Conservation (phyloP, 2,329 filamentous ascomycete genomes). For the Apiospora rasikravindrae region DNA sequence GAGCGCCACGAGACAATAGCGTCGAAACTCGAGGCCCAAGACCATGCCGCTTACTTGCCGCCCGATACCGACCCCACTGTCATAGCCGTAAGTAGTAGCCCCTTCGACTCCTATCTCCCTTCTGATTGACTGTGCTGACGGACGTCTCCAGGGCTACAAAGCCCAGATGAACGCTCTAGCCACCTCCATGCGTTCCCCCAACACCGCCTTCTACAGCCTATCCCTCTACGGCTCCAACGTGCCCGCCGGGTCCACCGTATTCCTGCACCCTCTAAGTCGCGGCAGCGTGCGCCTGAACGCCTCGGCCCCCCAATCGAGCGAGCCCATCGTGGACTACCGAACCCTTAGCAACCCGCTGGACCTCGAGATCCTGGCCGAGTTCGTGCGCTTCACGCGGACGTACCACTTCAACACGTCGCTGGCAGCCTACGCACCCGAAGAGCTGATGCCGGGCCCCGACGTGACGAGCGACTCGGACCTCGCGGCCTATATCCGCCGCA, state of each 20-base stretch:
- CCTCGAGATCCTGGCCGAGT: conserved; percentile 4
- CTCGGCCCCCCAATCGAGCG: background rate
- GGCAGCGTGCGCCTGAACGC: conserved; percentile 15
- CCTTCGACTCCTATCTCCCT: conserved; percentile 37
- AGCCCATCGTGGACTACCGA: conserved; percentile 8
- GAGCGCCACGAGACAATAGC: conserved; percentile 36
- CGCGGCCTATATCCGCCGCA: conserved; percentile 27
- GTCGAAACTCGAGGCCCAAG: conserved; percentile 36
- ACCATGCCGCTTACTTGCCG: conserved; percentile 42
- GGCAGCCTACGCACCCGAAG: conserved; percentile 18
- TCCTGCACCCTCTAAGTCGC: conserved; percentile 1
- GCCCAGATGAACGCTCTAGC: conserved; percentile 25
- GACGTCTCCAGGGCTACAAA: background rate
- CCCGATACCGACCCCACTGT: conserved; percentile 40
- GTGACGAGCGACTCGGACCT: conserved; percentile 35
- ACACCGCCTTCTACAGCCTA: conserved; percentile 29
- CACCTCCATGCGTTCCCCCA: conserved; percentile 26
- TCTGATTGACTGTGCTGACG: conserved; percentile 37
- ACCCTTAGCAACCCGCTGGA: conserved; percentile 18
- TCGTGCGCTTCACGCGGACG: conserved; percentile 13
- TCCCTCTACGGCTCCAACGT: background rate
- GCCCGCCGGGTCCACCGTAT: background rate
- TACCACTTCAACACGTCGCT: background rate
- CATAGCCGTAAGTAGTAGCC: conserved; percentile 40
- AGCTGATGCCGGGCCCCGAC: conserved; percentile 28